A percentile compares a stretch with the other conserved stretches of the same genome.
Evolutionary conservation across 345 rosid species (phyloP).

Genomic region (Citrus unshiu): DNA sequence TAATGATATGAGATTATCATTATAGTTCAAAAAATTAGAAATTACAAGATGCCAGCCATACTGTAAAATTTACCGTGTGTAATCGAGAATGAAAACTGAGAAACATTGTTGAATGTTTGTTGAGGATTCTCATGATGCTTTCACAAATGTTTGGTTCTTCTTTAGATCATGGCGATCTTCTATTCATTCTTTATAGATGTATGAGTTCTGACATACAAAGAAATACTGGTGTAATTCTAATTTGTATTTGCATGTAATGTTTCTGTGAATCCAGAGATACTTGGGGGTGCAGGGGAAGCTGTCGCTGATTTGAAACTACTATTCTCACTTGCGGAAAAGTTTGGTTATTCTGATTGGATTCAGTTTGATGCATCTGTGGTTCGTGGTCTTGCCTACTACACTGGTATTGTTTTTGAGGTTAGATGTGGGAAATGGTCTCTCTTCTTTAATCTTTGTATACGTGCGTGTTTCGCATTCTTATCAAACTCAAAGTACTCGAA

Average conservation of each 20-base stretch:
- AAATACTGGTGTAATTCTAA: neutral
- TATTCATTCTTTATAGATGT: neutral
- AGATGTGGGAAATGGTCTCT: slow-evolving; percentile 20
- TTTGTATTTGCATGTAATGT: slow-evolving; percentile 9
- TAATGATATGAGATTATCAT: no score
- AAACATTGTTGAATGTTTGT: neutral
- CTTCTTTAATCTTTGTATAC: neutral
- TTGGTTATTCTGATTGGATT: slow-evolving; percentile 90
- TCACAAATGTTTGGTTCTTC: neutral
- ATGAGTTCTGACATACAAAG: neutral
- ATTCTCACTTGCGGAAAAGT: slow-evolving; percentile 83
- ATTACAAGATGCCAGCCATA: neutral
- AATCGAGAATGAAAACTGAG: neutral
- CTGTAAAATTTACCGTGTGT: neutral
- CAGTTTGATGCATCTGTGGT: slow-evolving; percentile 96
- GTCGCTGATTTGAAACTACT: slow-evolving; percentile 70
- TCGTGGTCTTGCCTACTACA: slow-evolving; percentile 97
- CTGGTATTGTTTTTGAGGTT: slow-evolving; percentile 97
- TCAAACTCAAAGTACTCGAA: no score
- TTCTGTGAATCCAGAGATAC: slow-evolving; percentile 45
- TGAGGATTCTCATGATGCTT: neutral
- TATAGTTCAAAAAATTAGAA: neutral
- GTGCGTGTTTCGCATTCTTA: no score
- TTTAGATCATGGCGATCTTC: neutral
- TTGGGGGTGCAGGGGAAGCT: slow-evolving; percentile 88